These are phyloP conservation scores for Kurtzmaniella quercitrusa DNA, from an alignment of 1,139 yeast species.

Conservation along the genomic window DNA sequence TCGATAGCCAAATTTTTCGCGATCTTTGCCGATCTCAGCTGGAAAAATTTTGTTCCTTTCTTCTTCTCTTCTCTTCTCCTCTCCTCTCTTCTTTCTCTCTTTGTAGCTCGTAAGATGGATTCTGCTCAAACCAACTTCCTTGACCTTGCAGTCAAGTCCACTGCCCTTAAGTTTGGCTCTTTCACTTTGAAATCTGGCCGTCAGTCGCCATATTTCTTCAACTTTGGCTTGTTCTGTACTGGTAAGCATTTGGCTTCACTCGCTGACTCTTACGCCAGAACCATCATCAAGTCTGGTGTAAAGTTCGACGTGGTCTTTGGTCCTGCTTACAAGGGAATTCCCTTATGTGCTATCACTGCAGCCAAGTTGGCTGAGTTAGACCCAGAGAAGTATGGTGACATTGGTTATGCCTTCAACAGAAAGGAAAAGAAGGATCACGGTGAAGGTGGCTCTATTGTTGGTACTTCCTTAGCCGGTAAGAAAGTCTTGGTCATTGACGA, in stretches of 20 bases:
- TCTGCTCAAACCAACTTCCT: conserved; percentile 63
- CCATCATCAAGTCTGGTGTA: conserved; percentile 74
- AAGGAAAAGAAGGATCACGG: conserved; percentile 98
- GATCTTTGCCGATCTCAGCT: neutral
- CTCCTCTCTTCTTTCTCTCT: conserved; percentile 2
- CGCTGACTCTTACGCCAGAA: conserved; percentile 84
- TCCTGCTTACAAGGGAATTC: conserved; percentile 97
- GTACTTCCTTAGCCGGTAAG: conserved; percentile 68
- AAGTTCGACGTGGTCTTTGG: conserved; percentile 92
- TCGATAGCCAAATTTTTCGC: neutral
- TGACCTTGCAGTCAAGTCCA: conserved; percentile 72
- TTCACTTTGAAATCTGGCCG: conserved; percentile 92
- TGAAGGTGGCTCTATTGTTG: conserved; percentile 95
- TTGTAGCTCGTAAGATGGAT: conserved; percentile 15
- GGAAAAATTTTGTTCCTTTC: neutral
- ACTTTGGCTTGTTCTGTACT: conserved; percentile 82
- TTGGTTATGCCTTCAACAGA: conserved; percentile 75
- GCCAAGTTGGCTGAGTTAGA: conserved; percentile 89
- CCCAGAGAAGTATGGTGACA: conserved; percentile 62
- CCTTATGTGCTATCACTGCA: conserved; percentile 88
- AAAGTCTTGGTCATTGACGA: conserved; percentile 85
- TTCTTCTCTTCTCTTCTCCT: conserved; percentile 3
- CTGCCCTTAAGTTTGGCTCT: conserved; percentile 81
- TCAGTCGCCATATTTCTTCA: conserved; percentile 93
- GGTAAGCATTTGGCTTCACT: conserved; percentile 73